phyloP scores from a whole-genome alignment of 345 rosid species.

The Brassica carinata region DNA sequence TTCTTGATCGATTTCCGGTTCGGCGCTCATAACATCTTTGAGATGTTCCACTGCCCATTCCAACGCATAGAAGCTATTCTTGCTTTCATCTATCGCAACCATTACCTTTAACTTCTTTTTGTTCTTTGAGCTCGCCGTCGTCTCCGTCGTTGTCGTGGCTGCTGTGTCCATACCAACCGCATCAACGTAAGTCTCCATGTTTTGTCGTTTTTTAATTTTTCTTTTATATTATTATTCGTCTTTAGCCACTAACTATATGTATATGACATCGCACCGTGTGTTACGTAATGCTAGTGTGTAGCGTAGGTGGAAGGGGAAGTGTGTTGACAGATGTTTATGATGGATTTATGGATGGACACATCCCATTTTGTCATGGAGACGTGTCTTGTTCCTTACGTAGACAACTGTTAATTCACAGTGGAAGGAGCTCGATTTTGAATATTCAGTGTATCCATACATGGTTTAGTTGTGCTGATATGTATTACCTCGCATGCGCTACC shows the following conservation, averaged over 20 bases:
- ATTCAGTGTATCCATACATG: background rate
- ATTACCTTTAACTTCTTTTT: slow-evolving; percentile 50
- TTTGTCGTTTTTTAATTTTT: background rate
- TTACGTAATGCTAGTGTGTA: background rate
- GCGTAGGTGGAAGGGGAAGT: slow-evolving; percentile 31
- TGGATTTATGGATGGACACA: slow-evolving; percentile 9
- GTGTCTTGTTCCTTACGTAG: background rate
- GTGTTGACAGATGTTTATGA: slow-evolving; percentile 20
- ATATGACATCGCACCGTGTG: background rate
- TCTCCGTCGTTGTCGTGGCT: background rate
- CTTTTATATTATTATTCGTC: background rate
- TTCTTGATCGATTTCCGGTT: slow-evolving; percentile 34
- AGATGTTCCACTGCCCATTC: slow-evolving; percentile 60
- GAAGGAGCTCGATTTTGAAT: slow-evolving; percentile 1
- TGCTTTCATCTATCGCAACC: slow-evolving; percentile 71
- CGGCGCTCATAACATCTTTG: slow-evolving; percentile 6
- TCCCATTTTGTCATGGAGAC: background rate
- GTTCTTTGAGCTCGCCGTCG: slow-evolving; percentile 11
- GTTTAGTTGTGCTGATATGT: background rate
- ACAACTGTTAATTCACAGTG: slow-evolving; percentile 31
- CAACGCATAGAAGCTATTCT: slow-evolving; percentile 63
- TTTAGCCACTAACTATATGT: background rate
- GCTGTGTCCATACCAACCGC: slow-evolving; percentile 17
- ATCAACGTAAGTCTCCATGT: slow-evolving; percentile 39
- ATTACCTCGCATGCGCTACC: background rate